Evolutionary conservation across 345 rosid genomes (phyloP).

Genomic region (Gynandropsis gynandra): DNA sequence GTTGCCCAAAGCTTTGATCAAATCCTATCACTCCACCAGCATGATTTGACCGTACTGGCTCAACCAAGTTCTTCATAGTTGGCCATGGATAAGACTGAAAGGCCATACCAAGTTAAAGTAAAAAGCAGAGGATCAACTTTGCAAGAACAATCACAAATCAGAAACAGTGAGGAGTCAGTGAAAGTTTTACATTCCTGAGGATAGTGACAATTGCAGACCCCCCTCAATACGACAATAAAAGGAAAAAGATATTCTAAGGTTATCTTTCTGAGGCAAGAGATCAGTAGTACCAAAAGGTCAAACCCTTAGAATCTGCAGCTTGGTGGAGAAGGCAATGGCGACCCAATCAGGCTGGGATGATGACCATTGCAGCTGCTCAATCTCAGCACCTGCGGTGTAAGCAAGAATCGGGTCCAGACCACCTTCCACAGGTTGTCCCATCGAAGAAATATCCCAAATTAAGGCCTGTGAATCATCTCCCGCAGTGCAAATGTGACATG

Average conservation of each 20-base stretch:
- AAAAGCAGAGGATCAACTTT: conserved; percentile 7
- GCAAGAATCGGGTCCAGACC: conserved; percentile 94
- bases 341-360: conserved; percentile 99
- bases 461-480: conserved; percentile 96
- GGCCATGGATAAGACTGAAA: neutral
- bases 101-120: neutral
- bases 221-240: neutral
- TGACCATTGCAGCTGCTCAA: conserved; percentile 96
- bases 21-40: conserved; percentile 1
- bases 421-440: conserved; percentile 94
- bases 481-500: conserved; percentile 92
- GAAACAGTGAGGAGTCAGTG: conserved; percentile 1
- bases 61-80: neutral
- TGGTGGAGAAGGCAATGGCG: conserved; percentile 85
- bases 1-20: neutral
- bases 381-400: conserved; percentile 91
- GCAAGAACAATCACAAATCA: conserved; percentile 14
- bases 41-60: neutral
- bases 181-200: conserved; percentile 20
- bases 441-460: conserved; percentile 93
- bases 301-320: conserved; percentile 97
- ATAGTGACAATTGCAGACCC: conserved; percentile 15
- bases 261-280: conserved; percentile 4
- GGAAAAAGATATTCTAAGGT: neutral
- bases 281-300: conserved; percentile 22